Base-by-base conservation (phyloP, 345 rosid genomes). In the Ailanthus altissimus region DNA sequence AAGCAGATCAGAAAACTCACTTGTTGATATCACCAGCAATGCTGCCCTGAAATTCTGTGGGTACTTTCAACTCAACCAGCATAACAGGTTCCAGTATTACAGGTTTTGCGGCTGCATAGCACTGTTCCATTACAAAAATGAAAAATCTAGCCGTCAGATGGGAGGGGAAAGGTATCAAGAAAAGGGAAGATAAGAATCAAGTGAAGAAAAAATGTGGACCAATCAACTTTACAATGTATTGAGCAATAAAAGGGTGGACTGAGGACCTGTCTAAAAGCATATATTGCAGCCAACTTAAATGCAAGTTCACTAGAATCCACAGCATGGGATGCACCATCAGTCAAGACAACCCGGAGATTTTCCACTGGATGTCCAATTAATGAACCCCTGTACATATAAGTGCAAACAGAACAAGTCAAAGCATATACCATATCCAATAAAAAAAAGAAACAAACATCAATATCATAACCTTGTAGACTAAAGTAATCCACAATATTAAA, bases 301-400 rank as follows among this genome's bases (percentile, higher is more conserved):
- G 99, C 99, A 80, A 94, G 95, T 80, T 97, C 98, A 81, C 99
- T 97, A 50, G 98, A 97, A 89, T 97, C 98, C 75, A 97, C 99
- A 0, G 97, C 86, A 81, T 97, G 98, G 16, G 99, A 87, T 62
- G 97, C 96, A 70, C 99, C 99, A 75, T 97, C 99, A 4, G 94
- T 94, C 63, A 97, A 86, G 74, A 86, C 95, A 82, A 94, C 80
- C 1, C 97, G 90, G 13, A 94, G 47, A 82, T 91, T 92, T 87
- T 97, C 99, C 12, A 92, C 98, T 6, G 99, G 99, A 83, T 94
- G 97, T 73, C 98, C 98, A 58, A 94, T 97, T 69, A 94, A 77
- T 20, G 99, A 97, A 5, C 99, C 99, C 81, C 99, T 94, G 91
- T 28, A 63, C 40, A 76, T 68, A 64, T 25, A 73, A 72, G 70